Percentiles rank a stretch among this genome's conserved stretches.
Evolutionary conservation across 768 basidiomycete species (phyloP).

Genomic region (Calocybe indica): DNA sequence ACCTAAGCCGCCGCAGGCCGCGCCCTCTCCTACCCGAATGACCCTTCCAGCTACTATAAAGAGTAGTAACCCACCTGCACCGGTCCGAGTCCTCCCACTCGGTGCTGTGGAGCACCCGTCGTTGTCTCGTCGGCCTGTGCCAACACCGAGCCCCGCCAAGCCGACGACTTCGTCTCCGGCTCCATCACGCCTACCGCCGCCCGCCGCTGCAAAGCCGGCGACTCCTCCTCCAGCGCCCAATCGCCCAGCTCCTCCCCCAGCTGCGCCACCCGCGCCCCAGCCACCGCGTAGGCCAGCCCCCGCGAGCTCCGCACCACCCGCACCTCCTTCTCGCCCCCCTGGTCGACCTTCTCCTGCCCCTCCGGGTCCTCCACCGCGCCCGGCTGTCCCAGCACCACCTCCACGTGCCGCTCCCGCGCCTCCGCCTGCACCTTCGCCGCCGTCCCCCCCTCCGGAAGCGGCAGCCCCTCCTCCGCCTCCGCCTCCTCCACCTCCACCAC

Average conservation of each 20-base stretch:
- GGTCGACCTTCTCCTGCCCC: conserved; percentile 10
- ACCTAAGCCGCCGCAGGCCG: conserved; percentile 21
- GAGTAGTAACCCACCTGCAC: too few species aligned
- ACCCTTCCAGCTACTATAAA: too few species aligned
- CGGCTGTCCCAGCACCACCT: conserved; percentile 14
- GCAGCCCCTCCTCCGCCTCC: conserved; percentile 22
- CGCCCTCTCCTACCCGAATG: too few species aligned
- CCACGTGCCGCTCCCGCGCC: conserved; percentile 8
- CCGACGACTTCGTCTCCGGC: conserved; percentile 5
- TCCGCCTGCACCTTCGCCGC: conserved; percentile 23
- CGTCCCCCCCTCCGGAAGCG: conserved; percentile 28
- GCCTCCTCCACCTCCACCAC: conserved; percentile 37
- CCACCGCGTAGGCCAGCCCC: background rate
- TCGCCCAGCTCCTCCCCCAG: conserved; percentile 32
- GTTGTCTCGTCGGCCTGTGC: too few species aligned
- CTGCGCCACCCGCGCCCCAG: conserved; percentile 20
- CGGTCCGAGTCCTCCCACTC: too few species aligned
- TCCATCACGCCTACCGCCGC: conserved; percentile 22
- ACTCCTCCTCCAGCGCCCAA: conserved; percentile 23
- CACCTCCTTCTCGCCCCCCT: conserved; percentile 7
- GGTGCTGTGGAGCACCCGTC: too few species aligned
- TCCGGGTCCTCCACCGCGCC: conserved; percentile 9
- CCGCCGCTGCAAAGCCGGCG: conserved; percentile 27
- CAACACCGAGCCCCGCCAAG: too few species aligned
- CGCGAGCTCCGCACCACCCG: conserved; percentile 4